Percentiles rank a stretch among this genome's conserved stretches.
phyloP scores from a whole-genome alignment of 257 asterid genomes.

The Ocimum tenuiflorum region DNA sequence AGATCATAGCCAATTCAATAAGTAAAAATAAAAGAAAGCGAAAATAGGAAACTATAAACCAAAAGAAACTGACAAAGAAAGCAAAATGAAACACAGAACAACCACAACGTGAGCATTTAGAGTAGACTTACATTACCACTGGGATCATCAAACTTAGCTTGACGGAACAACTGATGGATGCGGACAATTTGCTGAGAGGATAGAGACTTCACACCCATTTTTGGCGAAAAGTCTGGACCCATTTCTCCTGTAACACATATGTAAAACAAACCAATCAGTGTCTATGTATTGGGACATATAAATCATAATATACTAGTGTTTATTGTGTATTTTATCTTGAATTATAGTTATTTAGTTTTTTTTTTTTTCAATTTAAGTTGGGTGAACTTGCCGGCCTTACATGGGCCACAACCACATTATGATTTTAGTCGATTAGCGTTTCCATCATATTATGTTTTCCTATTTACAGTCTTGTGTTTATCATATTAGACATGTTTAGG shows the following conservation, averaged over 20 bases:
- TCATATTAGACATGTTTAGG: too few relatives aligned
- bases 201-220: constrained; percentile 61
- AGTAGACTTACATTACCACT: constrained; percentile 65
- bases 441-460: too few relatives aligned
- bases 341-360: too few relatives aligned
- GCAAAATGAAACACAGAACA: constrained; percentile 7
- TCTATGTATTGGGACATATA: too few relatives aligned
- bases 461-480: too few relatives aligned
- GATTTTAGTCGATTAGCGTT: too few relatives aligned
- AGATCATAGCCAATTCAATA: constrained; percentile 13
- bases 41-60: neutral
- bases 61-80: neutral
- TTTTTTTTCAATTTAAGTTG: too few relatives aligned
- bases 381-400: too few relatives aligned
- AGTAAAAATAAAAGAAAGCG: constrained; percentile 11
- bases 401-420: too few relatives aligned
- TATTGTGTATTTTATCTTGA: too few relatives aligned
- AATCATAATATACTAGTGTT: too few relatives aligned
- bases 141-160: constrained; percentile 90
- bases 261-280: constrained; percentile 12
- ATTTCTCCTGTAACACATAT: constrained; percentile 55
- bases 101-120: neutral
- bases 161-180: constrained; percentile 85
- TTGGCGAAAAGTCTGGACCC: constrained; percentile 71
- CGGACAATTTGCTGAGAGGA: constrained; percentile 84